Conservation (phyloP, 495 filamentous ascomycete genomes). For the Hypoxylon lenormandii region DNA sequence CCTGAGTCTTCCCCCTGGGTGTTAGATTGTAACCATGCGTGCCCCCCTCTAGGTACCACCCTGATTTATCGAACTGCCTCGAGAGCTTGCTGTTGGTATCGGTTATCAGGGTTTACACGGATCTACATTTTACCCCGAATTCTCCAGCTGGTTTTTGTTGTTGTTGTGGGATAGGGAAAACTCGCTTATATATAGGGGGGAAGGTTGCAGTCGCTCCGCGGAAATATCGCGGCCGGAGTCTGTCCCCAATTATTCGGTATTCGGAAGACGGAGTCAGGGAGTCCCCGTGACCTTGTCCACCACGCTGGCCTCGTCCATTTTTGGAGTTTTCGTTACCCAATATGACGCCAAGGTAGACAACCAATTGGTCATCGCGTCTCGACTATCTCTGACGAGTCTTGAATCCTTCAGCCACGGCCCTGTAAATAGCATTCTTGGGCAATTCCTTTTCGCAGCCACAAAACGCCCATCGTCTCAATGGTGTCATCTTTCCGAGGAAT, state of each 20-base stretch:
- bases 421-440: slow-evolving; percentile 22
- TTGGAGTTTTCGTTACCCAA: slow-evolving; percentile 44
- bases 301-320: slow-evolving; percentile 25
- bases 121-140: neutral
- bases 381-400: slow-evolving; percentile 25
- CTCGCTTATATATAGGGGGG: slow-evolving; percentile 23
- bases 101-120: too few relatives aligned
- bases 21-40: too few relatives aligned
- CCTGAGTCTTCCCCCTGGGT: neutral
- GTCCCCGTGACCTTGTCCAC: slow-evolving; percentile 18
- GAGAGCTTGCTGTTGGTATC: too few relatives aligned
- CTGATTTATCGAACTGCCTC: too few relatives aligned
- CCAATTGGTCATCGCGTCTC: slow-evolving; percentile 37
- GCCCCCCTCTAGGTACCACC: too few relatives aligned
- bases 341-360: slow-evolving; percentile 37
- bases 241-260: slow-evolving; percentile 37
- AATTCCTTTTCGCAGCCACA: slow-evolving; percentile 1
- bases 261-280: slow-evolving; percentile 35
- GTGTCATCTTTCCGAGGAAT: slow-evolving; percentile 30
- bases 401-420: slow-evolving; percentile 28
- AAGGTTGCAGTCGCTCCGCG: slow-evolving; percentile 26
- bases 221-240: slow-evolving; percentile 35
- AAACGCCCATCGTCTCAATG: slow-evolving; percentile 16
- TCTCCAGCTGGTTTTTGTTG: neutral
- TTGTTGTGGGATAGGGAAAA: neutral